These are phyloP conservation scores for Arabidopsis suecica DNA, from an alignment of 345 rosid species.

Conservation along the genomic window DNA sequence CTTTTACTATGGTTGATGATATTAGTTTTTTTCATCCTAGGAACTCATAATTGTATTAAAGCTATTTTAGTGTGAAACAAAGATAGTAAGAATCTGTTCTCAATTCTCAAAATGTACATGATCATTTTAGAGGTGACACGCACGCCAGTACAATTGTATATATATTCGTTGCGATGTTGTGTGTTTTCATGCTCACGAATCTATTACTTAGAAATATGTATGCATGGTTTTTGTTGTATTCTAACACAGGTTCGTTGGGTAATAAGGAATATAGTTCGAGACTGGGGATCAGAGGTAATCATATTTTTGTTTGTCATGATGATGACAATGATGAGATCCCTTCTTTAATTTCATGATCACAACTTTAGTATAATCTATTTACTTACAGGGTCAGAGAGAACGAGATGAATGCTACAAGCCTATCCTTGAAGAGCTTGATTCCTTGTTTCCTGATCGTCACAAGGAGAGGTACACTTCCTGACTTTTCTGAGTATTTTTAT, in stretches of 20 bases:
- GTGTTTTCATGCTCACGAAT: slow-evolving; percentile 16
- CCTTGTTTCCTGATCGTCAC: slow-evolving; percentile 76
- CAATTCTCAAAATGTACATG: slow-evolving; percentile 1
- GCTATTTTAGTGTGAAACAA: slow-evolving; percentile 6
- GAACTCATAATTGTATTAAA: slow-evolving; percentile 7
- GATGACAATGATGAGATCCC: slow-evolving; percentile 1
- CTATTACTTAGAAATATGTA: slow-evolving; percentile 7
- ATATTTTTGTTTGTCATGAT: not conserved
- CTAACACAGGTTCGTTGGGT: slow-evolving; percentile 91
- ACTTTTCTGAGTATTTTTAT: slow-evolving; percentile 20
- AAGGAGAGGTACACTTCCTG: slow-evolving; percentile 58
- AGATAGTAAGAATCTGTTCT: not conserved
- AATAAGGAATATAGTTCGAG: slow-evolving; percentile 93
- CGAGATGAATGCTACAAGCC: slow-evolving; percentile 93
- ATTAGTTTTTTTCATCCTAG: slow-evolving; percentile 17
- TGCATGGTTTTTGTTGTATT: slow-evolving; percentile 23
- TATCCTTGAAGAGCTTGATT: slow-evolving; percentile 87
- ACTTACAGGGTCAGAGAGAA: slow-evolving; percentile 77
- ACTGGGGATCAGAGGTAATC: slow-evolving; percentile 97
- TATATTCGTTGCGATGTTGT: slow-evolving; percentile 6
- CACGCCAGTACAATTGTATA: slow-evolving; percentile 1
- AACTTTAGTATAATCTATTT: slow-evolving; percentile 6
- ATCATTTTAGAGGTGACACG: slow-evolving; percentile 8
- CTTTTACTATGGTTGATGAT: slow-evolving; percentile 9
- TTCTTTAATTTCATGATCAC: not conserved